Evolutionary conservation across 2,329 filamentous ascomycete genomes (phyloP).

Genomic region (Stachybotrys chlorohalonatus): DNA sequence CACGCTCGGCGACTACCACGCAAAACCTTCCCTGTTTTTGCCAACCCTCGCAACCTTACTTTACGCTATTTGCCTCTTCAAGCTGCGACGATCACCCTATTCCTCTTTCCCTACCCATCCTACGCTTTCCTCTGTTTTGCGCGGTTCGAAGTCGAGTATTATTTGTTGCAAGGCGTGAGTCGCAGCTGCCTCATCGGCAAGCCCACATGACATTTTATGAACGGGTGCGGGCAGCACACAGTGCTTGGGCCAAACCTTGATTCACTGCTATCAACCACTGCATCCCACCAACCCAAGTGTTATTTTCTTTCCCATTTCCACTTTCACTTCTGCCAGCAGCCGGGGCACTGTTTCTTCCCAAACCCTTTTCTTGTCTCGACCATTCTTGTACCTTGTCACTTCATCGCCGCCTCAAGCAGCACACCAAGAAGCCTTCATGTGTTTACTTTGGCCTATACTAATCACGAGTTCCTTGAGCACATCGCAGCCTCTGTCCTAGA

Average conservation of each 20-base stretch:
- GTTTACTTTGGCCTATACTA: background rate
- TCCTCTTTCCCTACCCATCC: too few species aligned
- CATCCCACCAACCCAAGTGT: background rate
- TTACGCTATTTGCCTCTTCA: too few species aligned
- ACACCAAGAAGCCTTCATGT: background rate
- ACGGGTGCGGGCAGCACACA: background rate
- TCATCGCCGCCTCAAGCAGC: background rate
- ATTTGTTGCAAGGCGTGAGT: too few species aligned
- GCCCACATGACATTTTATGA: too few species aligned
- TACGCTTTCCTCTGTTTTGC: too few species aligned
- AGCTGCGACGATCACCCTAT: too few species aligned
- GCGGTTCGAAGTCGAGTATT: too few species aligned
- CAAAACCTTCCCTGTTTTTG: too few species aligned
- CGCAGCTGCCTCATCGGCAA: too few species aligned
- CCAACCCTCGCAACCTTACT: too few species aligned
- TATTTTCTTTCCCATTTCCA: background rate
- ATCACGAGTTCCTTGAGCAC: background rate
- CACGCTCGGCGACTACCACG: too few species aligned
- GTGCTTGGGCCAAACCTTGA: background rate
- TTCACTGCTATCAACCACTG: background rate
- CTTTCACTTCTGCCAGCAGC: background rate
- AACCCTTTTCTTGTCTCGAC: background rate
- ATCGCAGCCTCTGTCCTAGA: background rate
- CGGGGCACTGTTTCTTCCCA: background rate
- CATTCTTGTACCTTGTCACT: background rate